Evolutionary conservation across 352 stramenopile genomes (phyloP), one percentile per base, ranked within the genome.

Genomic region (Phytophthora capsici): DNA sequence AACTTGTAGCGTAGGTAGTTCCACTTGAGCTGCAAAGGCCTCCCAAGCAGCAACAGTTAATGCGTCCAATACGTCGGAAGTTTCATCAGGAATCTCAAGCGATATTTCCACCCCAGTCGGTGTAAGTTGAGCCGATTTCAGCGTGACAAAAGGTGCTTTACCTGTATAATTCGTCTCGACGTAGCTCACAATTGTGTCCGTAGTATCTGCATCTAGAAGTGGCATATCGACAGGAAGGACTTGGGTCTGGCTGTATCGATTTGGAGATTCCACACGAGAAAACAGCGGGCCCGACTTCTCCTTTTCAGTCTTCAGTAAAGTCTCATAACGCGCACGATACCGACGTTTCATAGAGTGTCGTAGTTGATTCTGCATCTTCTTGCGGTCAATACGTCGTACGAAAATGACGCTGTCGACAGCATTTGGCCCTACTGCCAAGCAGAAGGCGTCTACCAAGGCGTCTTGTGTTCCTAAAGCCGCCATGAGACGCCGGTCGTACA

Each of bases 401-500:
- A 75, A 75, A 59, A 75, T 52, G 30, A 75, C 66, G 30, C 41
- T 48, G 16, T 74, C 66, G 44, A 70, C 59, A 49, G 60, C 50
- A 34, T 70, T 70, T 1, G 60, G 60, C 12, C 56, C 20, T 38
- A 69, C 25, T 38, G 56, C 60, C 14, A 62, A 59, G 43, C 54
- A 63, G 23, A 66, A 68, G 1, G 66, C 60, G 43, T 63, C 56
- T n/a, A 34, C 55, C 19, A 71, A 43, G n/a, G 44, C 66, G 28
- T 64, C 49, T 32, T 75, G 61, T 45, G 50, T 40, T 17, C 66
- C 66, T 23, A 71, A 47, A 16, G 66, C 66, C 17, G 37, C 56
- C 66, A 75, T 75, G 32, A 75, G 19, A 14, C 66, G 61, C 20
- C 53, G 50, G 13, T 75, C 67, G 40, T 71, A 69, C 9, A 75